phyloP scores from a whole-genome alignment of 139 green algal genomes.

The Tetradesmus lagerheimii region DNA sequence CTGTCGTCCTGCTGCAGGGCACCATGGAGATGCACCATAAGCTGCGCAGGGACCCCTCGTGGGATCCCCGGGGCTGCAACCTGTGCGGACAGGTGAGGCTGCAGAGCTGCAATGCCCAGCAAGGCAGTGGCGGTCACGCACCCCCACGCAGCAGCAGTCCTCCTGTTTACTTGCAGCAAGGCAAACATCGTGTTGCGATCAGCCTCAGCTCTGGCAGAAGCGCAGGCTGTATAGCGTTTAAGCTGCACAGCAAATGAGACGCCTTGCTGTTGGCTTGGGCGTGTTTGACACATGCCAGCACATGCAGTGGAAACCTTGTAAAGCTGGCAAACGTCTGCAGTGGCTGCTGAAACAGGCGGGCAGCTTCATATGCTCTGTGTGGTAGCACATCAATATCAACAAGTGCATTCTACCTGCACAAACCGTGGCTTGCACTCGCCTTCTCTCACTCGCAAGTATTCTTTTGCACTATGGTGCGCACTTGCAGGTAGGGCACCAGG shows the following conservation, averaged over 20 bases:
- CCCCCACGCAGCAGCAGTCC: neutral
- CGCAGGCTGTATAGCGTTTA: too few relatives aligned
- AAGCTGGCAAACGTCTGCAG: too few relatives aligned
- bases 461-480: neutral
- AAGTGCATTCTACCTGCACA: neutral
- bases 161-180: neutral
- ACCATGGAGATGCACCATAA: slow-evolving; percentile 92
- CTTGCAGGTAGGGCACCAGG: slow-evolving; percentile 88
- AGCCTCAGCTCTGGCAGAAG: neutral
- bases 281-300: too few relatives aligned
- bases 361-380: too few relatives aligned
- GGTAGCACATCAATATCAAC: too few relatives aligned
- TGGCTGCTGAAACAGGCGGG: too few relatives aligned
- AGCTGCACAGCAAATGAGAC: too few relatives aligned
- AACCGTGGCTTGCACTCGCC: neutral
- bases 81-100: slow-evolving; percentile 84
- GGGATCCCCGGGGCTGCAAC: slow-evolving; percentile 90
- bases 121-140: neutral
- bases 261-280: too few relatives aligned
- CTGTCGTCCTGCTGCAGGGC: slow-evolving; percentile 6
- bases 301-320: too few relatives aligned
- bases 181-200: neutral
- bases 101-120: neutral
- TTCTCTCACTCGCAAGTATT: neutral
- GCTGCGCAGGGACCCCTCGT: slow-evolving; percentile 87